A percentile compares a stretch with the other conserved stretches of the same genome.
phyloP scores from a whole-genome alignment of 1,284 basidiomycete species.

The Athelia sp. region DNA sequence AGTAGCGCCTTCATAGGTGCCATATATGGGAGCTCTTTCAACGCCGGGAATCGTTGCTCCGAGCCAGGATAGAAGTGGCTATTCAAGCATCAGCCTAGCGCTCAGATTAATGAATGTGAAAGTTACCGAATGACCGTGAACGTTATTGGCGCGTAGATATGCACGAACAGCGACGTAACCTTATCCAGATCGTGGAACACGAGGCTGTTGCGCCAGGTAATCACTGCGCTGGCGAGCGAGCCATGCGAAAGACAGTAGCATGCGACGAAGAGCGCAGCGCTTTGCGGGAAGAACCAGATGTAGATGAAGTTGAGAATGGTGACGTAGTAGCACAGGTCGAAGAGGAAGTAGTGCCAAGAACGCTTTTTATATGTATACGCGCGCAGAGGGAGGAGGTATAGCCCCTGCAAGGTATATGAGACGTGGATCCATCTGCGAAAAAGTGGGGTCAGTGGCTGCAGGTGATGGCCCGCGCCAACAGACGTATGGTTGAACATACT shows the following conservation, averaged over 20 bases:
- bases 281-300: conserved; percentile 80
- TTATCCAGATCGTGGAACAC: conserved; percentile 95
- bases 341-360: conserved; percentile 91
- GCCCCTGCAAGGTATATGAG: conserved; percentile 68
- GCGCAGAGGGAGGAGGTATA: conserved; percentile 78
- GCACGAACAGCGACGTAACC: conserved; percentile 87
- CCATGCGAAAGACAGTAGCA: conserved; percentile 88
- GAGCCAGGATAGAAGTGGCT: conserved; percentile 83
- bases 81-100: too few relatives aligned
- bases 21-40: conserved; percentile 59
- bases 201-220: conserved; percentile 95
- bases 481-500: conserved; percentile 53
- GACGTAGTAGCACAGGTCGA: conserved; percentile 89
- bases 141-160: conserved; percentile 83
- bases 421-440: conserved; percentile 67
- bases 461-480: too few relatives aligned
- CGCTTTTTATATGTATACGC: conserved; percentile 83
- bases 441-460: too few relatives aligned
- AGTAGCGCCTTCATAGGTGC: conserved; percentile 59
- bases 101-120: too few relatives aligned
- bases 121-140: conserved; percentile 85
- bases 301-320: conserved; percentile 87
- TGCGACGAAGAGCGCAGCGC: conserved; percentile 72
- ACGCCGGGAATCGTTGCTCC: conserved; percentile 76
- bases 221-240: conserved; percentile 86